phyloP scores from a whole-genome alignment of 495 filamentous ascomycete genomes.

The Neurospora sp. region DNA sequence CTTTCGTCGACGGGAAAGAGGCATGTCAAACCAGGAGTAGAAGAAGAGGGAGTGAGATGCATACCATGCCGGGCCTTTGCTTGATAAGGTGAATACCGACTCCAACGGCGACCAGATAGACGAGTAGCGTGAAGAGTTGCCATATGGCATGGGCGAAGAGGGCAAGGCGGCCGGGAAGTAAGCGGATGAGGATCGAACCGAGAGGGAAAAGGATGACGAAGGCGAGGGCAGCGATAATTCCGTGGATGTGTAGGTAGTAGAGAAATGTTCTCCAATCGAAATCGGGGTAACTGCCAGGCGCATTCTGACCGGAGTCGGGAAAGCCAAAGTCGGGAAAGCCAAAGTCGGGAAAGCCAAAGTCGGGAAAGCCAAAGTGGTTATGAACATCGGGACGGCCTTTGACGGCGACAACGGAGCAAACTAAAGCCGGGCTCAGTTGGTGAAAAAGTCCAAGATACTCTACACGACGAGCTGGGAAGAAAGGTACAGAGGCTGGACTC shows the following conservation, averaged over 20 bases:
- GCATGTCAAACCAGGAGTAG: neutral
- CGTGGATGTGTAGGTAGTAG: conserved; percentile 28
- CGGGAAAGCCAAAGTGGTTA: neutral
- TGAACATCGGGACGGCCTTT: neutral
- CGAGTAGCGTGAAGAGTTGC: conserved; percentile 43
- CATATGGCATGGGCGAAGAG: conserved; percentile 40
- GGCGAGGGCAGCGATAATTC: conserved; percentile 29
- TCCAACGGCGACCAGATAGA: conserved; percentile 46
- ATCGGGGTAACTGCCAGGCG: neutral
- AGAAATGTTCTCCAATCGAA: neutral
- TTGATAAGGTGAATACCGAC: conserved; percentile 47
- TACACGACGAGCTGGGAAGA: neutral
- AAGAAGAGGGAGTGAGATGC: neutral
- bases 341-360: neutral
- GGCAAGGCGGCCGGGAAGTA: conserved; percentile 25
- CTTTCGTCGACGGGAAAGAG: neutral
- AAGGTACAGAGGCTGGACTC: neutral
- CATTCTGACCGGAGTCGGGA: neutral
- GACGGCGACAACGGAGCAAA: neutral
- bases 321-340: neutral
- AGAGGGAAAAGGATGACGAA: conserved; percentile 45
- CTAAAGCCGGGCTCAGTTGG: neutral
- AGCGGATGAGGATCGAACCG: conserved; percentile 45
- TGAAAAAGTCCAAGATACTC: neutral
- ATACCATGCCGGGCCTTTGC: conserved; percentile 13